Percentiles rank a stretch among this genome's conserved stretches.
phyloP scores from a whole-genome alignment of 768 basidiomycete genomes.

The Phylloporus arenicola region DNA sequence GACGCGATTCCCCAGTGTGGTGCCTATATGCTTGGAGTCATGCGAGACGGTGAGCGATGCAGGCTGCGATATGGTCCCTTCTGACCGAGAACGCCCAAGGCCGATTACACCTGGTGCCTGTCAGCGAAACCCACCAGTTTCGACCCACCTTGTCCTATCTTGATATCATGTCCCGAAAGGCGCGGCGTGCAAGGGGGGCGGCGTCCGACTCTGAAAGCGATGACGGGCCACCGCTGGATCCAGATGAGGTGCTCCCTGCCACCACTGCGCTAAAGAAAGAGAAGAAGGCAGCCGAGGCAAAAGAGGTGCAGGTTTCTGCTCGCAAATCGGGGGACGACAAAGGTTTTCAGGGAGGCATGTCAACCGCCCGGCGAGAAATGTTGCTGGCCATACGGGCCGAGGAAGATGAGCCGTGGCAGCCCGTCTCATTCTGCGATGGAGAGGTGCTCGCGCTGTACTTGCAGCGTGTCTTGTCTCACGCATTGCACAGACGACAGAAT shows the following conservation, averaged over 20 bases:
- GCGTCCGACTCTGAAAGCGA: slow-evolving; percentile 67
- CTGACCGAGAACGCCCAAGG: slow-evolving; percentile 37
- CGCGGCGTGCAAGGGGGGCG: slow-evolving; percentile 43
- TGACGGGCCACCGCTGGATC: slow-evolving; percentile 74
- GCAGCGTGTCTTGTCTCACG: slow-evolving; percentile 8
- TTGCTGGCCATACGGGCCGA: slow-evolving; percentile 65
- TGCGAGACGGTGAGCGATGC: slow-evolving; percentile 56
- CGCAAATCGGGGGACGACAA: slow-evolving; percentile 63
- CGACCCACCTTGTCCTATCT: slow-evolving; percentile 80
- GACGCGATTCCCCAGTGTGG: slow-evolving; percentile 65
- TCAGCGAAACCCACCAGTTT: slow-evolving; percentile 74
- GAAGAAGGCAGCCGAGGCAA: slow-evolving; percentile 54
- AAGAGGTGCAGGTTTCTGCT: slow-evolving; percentile 73
- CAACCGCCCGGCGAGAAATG: slow-evolving; percentile 71
- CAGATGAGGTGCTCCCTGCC: slow-evolving; percentile 57
- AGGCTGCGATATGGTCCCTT: slow-evolving; percentile 2
- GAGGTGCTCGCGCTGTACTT: slow-evolving; percentile 42
- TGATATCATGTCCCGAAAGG: slow-evolving; percentile 64
- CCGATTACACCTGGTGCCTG: slow-evolving; percentile 70
- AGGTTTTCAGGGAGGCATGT: slow-evolving; percentile 58
- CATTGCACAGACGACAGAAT: slow-evolving; percentile 49
- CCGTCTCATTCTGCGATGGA: slow-evolving; percentile 58
- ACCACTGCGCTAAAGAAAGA: slow-evolving; percentile 47
- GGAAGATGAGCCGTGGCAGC: slow-evolving; percentile 74
- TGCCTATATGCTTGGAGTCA: slow-evolving; percentile 69